phyloP scores from a whole-genome alignment of 1,284 basidiomycete genomes.

The Phellinidium pouzarii region DNA sequence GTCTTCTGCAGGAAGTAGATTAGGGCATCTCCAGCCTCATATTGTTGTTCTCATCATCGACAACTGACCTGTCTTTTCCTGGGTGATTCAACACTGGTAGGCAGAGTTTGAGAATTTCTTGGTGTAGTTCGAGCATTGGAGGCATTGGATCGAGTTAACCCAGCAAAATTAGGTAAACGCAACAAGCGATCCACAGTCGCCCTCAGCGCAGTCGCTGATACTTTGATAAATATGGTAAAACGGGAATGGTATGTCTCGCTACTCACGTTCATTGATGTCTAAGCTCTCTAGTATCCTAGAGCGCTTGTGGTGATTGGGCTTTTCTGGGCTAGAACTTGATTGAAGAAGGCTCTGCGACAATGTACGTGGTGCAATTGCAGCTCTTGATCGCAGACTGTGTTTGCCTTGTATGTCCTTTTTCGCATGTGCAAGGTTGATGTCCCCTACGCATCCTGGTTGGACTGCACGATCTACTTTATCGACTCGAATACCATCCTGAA shows the following conservation, averaged over 20 bases:
- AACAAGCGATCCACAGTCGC: constrained; percentile 37
- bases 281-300: constrained; percentile 33
- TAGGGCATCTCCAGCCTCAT: neutral
- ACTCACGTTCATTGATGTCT: constrained; percentile 35
- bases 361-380: neutral
- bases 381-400: neutral
- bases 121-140: neutral
- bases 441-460: constrained; percentile 8
- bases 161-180: constrained; percentile 39
- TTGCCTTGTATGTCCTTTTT: constrained; percentile 14
- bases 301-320: constrained; percentile 16
- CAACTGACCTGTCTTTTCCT: constrained; percentile 12
- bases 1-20: neutral
- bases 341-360: neutral
- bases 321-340: constrained; percentile 17
- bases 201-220: constrained; percentile 33
- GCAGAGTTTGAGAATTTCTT: neutral
- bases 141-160: constrained; percentile 26
- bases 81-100: neutral
- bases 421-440: constrained; percentile 32
- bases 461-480: constrained; percentile 18
- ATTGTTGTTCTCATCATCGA: neutral
- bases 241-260: neutral
- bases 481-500: constrained; percentile 7
- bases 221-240: neutral